Base-by-base conservation (phyloP, 78 protist genomes). In the Speleostelium caveatum region DNA sequence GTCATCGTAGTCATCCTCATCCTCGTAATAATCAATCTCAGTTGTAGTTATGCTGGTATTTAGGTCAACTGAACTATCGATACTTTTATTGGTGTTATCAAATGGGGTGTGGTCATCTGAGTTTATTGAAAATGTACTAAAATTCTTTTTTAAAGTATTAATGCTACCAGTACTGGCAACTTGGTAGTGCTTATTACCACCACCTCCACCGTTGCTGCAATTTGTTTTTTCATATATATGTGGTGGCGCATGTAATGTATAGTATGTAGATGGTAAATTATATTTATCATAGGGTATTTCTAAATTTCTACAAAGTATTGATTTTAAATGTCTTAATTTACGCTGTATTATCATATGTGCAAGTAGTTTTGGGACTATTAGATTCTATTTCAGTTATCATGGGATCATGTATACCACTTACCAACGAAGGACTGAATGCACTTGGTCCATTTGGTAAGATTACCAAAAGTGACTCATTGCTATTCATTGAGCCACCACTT, bases 191-290 rank as follows among this genome's bases (percentile, higher is more conserved):
- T 60, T 16, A 28, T 41, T 26, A 16, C 10, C 22, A 41, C 8
- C 19, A 36, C 33, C 28, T 26, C 24, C 53, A 59, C 60, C 35
- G n/a, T 75, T 41, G 41, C 10, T 26, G 12, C 26, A 24, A 38
- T 59, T 24, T 3, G 12, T 38, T 10, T 32, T 1, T n/a, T 49
- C 36, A 0, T 73, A 1, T 21, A 56, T 19, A 26, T 38, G 55
- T 24, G 90, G 90, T 56, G 90, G 90, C 21, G 90, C 90, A 42
- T 83, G 90, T 12, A 83, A n/a, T 69, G 90, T 83, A 58, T 24
- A 83, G 32, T 83, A 83, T 28, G 71, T 32, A 0, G 74, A 32
- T 19, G 51, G 75, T 58, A 83, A 49, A 21, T n/a, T 35, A 10
- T 28, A 35, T 30, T 65, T 69, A 32, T 32, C 72, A 32, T 33